Base-by-base conservation (phyloP, 129 eudicot genomes). In the Artemisia tridentata region DNA sequence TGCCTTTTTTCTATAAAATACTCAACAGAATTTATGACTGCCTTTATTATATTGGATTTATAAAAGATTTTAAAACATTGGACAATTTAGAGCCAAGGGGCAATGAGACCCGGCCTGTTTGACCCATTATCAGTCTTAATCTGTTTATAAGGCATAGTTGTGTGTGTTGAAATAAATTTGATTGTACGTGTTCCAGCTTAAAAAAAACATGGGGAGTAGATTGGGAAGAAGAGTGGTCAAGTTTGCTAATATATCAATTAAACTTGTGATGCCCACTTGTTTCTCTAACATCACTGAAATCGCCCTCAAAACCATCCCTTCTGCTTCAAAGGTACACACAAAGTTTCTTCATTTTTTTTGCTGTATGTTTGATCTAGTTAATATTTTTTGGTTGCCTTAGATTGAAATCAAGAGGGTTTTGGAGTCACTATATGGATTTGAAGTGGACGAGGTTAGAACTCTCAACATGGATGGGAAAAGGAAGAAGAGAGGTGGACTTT, bases 391-490 rank as follows among this genome's bases (percentile, higher is more conserved):
- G 63, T 52, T 49, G 14, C 25, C n/a, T 43, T 69, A 91, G 97
- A 86, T 91, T 66, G 95, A 93, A 74, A 93, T 93, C 54, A 89
- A 87, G 84, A 82, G 96, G 81, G 88, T 87, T 25, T 78, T 93
- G 78, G 99, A 93, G 48, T 87, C 96, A 2, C 83, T 90, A 11
- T 93, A 93, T 55, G 96, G 99, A 1, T 90, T 93, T 68, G 97
- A 93, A 75, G 97, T 93, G 1, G 97, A 85, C 13, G 86, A 85
- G 74, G 99, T 93, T 16, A 75, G 79, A 70, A 93, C 99, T 55
- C 86, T 93, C 9, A 90, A 93, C 79, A 93, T 85, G 99, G 97
- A 90, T 4, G 96, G 97, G 15, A 93, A 93, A 81, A 93, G 81
- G 96, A 93, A 87, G 85, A 87, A 89, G 81, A 74, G 96, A 46